phyloP scores from a whole-genome alignment of 768 basidiomycete genomes.

The Obba rivulosa region DNA sequence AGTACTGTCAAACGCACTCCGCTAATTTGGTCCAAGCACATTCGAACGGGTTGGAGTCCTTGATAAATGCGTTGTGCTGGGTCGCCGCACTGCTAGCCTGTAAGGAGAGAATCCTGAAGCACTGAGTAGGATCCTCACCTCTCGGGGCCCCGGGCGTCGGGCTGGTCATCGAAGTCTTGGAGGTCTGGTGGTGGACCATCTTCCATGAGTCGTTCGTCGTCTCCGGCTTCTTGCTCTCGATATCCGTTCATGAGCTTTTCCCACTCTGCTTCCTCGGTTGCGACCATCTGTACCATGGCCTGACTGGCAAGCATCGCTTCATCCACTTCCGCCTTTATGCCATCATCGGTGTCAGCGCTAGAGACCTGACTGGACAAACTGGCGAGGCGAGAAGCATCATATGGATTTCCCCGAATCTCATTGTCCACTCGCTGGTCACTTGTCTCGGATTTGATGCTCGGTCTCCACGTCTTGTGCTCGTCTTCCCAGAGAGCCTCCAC shows the following conservation, averaged over 20 bases:
- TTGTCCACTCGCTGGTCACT: constrained; percentile 4
- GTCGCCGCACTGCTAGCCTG: not conserved
- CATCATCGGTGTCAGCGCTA: not conserved
- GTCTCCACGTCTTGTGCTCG: constrained; percentile 53
- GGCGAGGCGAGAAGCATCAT: constrained; percentile 7
- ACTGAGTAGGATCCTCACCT: not conserved
- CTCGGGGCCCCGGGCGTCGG: not conserved
- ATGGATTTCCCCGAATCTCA: constrained; percentile 15
- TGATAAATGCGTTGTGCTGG: not conserved
- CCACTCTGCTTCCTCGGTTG: constrained; percentile 25
- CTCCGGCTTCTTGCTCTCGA: constrained; percentile 25
- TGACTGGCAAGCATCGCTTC: constrained; percentile 45
- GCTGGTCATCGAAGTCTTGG: constrained; percentile 9
- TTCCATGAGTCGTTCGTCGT: constrained; percentile 30
- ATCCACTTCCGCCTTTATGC: constrained; percentile 46
- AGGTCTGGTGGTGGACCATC: constrained; percentile 23
- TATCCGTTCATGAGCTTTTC: constrained; percentile 16
- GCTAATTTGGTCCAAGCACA: constrained; percentile 12
- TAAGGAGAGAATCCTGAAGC: too few relatives aligned
- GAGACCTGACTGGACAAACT: not conserved
- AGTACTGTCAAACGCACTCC: not conserved
- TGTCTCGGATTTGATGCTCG: constrained; percentile 15
- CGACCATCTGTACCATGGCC: constrained; percentile 37
- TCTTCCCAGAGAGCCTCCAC: constrained; percentile 82
- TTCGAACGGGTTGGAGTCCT: constrained; percentile 11